Percentiles rank a stretch among this genome's conserved stretches.
These are phyloP conservation scores for Rhizopus sp. DNA, from an alignment of 371 early-diverging fungal species.

Conservation along the genomic window DNA sequence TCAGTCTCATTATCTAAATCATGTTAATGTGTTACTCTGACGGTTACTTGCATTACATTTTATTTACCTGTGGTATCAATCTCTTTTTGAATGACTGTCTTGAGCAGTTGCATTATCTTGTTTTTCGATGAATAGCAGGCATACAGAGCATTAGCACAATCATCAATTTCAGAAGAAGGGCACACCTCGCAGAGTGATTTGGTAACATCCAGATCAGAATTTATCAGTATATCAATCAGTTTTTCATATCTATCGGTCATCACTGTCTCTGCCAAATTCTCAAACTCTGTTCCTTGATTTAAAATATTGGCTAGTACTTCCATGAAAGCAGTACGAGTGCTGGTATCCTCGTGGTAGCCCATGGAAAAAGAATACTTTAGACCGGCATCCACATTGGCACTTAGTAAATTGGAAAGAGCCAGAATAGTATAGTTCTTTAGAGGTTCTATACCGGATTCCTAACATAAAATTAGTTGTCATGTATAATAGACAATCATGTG, in stretches of 20 bases:
- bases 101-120: constrained; percentile 67
- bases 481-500: not conserved
- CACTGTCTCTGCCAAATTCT: constrained; percentile 71
- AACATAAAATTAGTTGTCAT: not conserved
- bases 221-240: constrained; percentile 65
- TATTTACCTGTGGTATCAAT: constrained; percentile 68
- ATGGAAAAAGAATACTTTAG: constrained; percentile 82
- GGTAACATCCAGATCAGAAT: constrained; percentile 67
- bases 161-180: constrained; percentile 82
- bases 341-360: constrained; percentile 86
- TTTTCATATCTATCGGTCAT: constrained; percentile 70
- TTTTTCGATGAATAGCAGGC: constrained; percentile 76
- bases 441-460: constrained; percentile 59
- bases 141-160: constrained; percentile 70
- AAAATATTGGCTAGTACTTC: constrained; percentile 86
- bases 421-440: constrained; percentile 80
- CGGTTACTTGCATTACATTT: not conserved
- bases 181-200: constrained; percentile 82
- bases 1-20: constrained; percentile 71
- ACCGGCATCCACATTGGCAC: constrained; percentile 88
- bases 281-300: constrained; percentile 81
- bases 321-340: constrained; percentile 83
- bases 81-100: constrained; percentile 80
- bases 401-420: constrained; percentile 82
- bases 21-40: constrained; percentile 1